Percentiles rank a stretch among this genome's conserved stretches.
phyloP scores from a whole-genome alignment of 139 green algal species.

The Pleodorina starrii region DNA sequence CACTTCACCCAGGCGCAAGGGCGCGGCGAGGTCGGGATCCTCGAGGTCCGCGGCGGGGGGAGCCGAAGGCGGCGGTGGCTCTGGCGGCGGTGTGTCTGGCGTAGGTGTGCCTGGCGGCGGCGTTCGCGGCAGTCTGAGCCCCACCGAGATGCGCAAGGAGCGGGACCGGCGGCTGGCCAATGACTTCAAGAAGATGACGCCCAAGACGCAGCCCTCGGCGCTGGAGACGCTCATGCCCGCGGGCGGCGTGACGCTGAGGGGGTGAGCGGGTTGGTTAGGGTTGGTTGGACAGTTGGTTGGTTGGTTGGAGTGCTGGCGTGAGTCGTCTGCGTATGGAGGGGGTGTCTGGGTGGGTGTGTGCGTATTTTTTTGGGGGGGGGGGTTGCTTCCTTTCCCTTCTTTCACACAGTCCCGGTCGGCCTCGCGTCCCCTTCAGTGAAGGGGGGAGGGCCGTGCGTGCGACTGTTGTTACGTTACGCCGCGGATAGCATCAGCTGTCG shows the following conservation, averaged over 20 bases:
- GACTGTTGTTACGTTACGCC: too few relatives aligned
- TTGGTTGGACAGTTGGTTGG: background rate
- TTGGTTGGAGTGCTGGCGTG: too few relatives aligned
- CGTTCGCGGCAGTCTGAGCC: background rate
- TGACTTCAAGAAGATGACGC: conserved; percentile 54
- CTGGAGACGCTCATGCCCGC: conserved; percentile 58
- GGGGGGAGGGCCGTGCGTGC: too few relatives aligned
- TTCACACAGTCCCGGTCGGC: too few relatives aligned
- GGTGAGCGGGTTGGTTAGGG: conserved; percentile 14
- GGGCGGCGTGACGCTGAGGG: conserved; percentile 56
- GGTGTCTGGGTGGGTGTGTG: too few relatives aligned
- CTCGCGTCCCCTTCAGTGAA: too few relatives aligned
- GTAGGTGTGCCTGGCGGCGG: background rate
- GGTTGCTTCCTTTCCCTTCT: too few relatives aligned
- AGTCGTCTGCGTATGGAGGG: too few relatives aligned
- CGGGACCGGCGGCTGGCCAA: conserved; percentile 41
- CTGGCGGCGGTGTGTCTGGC: background rate
- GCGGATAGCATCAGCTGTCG: too few relatives aligned
- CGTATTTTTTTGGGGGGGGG: too few relatives aligned
- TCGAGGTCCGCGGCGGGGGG: background rate
- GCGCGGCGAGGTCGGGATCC: background rate
- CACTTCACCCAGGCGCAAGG: background rate
- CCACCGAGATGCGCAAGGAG: conserved; percentile 46
- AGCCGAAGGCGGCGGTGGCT: background rate
- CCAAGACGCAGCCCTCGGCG: conserved; percentile 56